phyloP scores from a whole-genome alignment of 2,329 filamentous ascomycete species.

The Verticillium longisporum region DNA sequence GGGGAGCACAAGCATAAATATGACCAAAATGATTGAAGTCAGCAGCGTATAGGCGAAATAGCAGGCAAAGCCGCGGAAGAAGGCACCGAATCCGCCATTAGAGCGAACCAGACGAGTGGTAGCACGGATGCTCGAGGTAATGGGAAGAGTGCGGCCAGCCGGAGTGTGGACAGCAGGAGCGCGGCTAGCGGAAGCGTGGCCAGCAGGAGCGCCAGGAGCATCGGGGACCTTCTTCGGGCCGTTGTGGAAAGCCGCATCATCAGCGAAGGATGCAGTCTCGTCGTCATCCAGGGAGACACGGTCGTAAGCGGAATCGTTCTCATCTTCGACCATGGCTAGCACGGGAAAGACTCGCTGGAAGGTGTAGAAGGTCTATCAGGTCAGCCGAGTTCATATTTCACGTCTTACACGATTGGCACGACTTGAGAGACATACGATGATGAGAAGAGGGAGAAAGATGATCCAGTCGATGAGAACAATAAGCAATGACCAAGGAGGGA shows the following conservation, averaged over 20 bases:
- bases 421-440: constrained; percentile 28
- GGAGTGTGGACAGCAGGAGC: no score
- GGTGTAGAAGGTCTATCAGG: constrained; percentile 41
- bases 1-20: constrained; percentile 38
- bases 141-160: constrained; percentile 24
- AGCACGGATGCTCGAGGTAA: constrained; percentile 45
- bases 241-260: constrained; percentile 16
- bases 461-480: constrained; percentile 33
- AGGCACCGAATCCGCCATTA: constrained; percentile 56
- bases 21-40: constrained; percentile 28
- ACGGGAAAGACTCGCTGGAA: constrained; percentile 43
- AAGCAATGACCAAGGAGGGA: constrained; percentile 31
- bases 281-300: constrained; percentile 38
- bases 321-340: constrained; percentile 53
- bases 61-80: constrained; percentile 62
- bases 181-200: no score
- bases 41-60: constrained; percentile 30
- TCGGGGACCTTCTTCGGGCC: constrained; percentile 7
- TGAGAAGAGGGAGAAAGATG: constrained; percentile 35
- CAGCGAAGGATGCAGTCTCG: constrained; percentile 24
- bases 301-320: constrained; percentile 46
- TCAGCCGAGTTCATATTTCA: neutral
- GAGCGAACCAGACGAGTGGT: constrained; percentile 50
- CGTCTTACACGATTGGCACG: neutral
- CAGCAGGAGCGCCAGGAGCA: constrained; percentile 7